phyloP scores from a whole-genome alignment of 768 basidiomycete species.

The Boletus rubroflammeus region DNA sequence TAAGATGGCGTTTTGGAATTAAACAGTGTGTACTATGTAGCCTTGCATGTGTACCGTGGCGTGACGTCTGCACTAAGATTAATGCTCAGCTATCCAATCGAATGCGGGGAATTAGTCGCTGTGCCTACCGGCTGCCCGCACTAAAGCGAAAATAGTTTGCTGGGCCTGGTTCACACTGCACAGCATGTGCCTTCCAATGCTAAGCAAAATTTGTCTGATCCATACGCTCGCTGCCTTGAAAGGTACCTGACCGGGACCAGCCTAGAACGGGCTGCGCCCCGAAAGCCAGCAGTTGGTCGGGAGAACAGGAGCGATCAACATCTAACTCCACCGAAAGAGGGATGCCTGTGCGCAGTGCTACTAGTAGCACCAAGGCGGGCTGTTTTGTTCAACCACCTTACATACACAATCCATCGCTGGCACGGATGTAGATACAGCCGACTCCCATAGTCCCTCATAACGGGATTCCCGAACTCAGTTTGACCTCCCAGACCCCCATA shows the following conservation, averaged over 20 bases:
- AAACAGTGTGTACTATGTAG: not conserved
- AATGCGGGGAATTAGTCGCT: constrained; percentile 1
- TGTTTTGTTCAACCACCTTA: not conserved
- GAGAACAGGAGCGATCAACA: not conserved
- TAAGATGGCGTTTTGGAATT: not conserved
- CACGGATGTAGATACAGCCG: not conserved
- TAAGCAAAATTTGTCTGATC: not conserved
- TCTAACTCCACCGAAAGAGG: not conserved
- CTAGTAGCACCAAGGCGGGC: no score
- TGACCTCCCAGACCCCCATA: no score
- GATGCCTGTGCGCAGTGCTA: not conserved
- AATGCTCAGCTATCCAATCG: constrained; percentile 4
- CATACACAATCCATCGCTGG: not conserved
- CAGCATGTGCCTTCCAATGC: not conserved
- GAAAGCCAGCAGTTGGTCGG: not conserved
- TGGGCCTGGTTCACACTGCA: not conserved
- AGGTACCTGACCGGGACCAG: not conserved
- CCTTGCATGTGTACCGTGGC: not conserved
- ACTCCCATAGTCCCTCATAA: no score
- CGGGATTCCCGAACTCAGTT: no score
- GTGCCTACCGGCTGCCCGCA: not conserved
- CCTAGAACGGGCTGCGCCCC: no score
- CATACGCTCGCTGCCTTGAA: not conserved
- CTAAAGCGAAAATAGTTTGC: not conserved
- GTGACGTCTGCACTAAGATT: not conserved